Conservation (phyloP, 129 eudicot species). For the Logfia minima region DNA sequence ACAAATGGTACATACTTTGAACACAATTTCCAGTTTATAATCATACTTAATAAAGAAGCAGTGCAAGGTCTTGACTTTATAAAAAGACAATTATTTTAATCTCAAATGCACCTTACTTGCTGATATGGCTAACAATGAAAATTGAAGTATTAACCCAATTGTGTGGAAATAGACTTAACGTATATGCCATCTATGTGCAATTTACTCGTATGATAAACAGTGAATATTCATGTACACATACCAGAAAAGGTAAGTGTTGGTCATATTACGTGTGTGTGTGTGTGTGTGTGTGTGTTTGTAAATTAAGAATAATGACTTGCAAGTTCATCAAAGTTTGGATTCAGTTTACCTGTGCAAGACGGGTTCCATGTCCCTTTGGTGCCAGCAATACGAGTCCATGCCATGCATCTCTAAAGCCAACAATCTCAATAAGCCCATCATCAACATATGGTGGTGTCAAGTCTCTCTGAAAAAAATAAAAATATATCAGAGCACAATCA, state of each 20-base stretch:
- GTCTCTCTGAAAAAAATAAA: conserved; percentile 54
- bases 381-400: conserved; percentile 76
- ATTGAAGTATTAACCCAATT: not conserved
- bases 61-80: not conserved
- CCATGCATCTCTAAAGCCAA: conserved; percentile 95
- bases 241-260: not conserved
- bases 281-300: not conserved
- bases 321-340: not conserved
- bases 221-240: not conserved
- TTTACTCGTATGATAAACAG: not conserved
- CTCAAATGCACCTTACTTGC: not conserved
- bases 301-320: not conserved
- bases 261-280: not conserved
- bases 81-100: too few relatives aligned
- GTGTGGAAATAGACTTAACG: not conserved
- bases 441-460: conserved; percentile 82
- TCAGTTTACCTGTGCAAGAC: conserved; percentile 73
- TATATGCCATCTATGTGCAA: not conserved
- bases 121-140: too few relatives aligned
- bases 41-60: not conserved
- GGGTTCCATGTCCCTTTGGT: conserved; percentile 90
- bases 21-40: not conserved
- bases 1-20: not conserved
- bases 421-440: conserved; percentile 81
- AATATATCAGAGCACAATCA: not conserved